Percentiles rank a stretch among this genome's conserved stretches.
Conservation (phyloP, 805 yeast genomes). For the Wickerhamiella kurtzmanii region DNA sequence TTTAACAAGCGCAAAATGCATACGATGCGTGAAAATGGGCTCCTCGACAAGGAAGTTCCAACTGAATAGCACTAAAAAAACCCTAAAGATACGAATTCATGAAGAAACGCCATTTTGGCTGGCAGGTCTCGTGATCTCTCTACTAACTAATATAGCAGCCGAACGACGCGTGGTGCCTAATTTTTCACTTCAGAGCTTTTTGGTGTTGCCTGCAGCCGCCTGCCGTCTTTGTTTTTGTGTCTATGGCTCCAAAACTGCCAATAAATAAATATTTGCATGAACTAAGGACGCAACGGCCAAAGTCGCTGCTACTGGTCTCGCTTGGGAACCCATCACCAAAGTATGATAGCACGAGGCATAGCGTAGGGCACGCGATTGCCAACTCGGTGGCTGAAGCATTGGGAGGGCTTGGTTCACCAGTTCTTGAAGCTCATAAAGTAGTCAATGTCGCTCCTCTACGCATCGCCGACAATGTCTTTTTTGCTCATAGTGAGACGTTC, state of each 20-base stretch:
- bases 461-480: conserved; percentile 24
- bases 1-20: not conserved
- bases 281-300: conserved; percentile 9
- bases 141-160: too few relatives aligned
- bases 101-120: too few relatives aligned
- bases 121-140: too few relatives aligned
- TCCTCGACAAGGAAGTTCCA: too few relatives aligned
- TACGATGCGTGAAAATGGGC: too few relatives aligned
- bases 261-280: conserved; percentile 16
- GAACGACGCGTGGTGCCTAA: too few relatives aligned
- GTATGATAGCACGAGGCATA: conserved; percentile 56
- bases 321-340: conserved; percentile 67
- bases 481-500: conserved; percentile 39
- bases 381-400: not conserved
- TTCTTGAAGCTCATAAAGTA: conserved; percentile 11
- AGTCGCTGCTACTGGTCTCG: conserved; percentile 25
- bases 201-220: too few relatives aligned
- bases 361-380: conserved; percentile 46
- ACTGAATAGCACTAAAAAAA: too few relatives aligned
- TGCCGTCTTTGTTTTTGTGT: too few relatives aligned
- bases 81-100: too few relatives aligned
- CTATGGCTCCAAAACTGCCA: conserved; percentile 11
- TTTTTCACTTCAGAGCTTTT: too few relatives aligned
- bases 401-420: not conserved
- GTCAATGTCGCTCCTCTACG: not conserved